Conservation (phyloP, 1,284 basidiomycete species). For the Cryptococcus depauperatus region DNA sequence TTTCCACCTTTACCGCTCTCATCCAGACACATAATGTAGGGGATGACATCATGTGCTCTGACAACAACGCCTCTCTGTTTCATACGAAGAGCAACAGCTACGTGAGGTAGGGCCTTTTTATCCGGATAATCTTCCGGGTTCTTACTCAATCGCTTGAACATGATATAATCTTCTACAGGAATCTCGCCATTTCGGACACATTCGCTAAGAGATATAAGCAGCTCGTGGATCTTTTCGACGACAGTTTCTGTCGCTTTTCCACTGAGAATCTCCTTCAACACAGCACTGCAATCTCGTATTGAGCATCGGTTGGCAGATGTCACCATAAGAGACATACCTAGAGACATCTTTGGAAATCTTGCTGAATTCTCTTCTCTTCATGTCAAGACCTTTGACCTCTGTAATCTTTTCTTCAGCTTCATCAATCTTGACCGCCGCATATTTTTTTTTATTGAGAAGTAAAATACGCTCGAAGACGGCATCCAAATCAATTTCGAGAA, state of each 20-base stretch:
- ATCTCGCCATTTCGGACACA: conserved; percentile 69
- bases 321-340: conserved; percentile 54
- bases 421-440: conserved; percentile 91
- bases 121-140: conserved; percentile 95
- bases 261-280: conserved; percentile 83
- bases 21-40: conserved; percentile 86
- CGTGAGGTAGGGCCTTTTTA: conserved; percentile 88
- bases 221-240: conserved; percentile 87
- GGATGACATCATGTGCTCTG: conserved; percentile 83
- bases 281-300: conserved; percentile 57
- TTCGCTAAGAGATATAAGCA: conserved; percentile 65
- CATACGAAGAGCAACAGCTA: conserved; percentile 89
- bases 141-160: conserved; percentile 91
- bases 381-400: conserved; percentile 96
- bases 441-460: conserved; percentile 98
- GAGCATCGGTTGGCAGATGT: conserved; percentile 1
- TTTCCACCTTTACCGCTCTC: conserved; percentile 66
- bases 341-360: conserved; percentile 85
- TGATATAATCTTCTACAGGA: conserved; percentile 84
- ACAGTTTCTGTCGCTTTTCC: conserved; percentile 85
- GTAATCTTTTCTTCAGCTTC: conserved; percentile 64
- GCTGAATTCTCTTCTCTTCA: conserved; percentile 97
- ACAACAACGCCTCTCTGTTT: conserved; percentile 74
- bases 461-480: conserved; percentile 88
- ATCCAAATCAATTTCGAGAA: conserved; percentile 96